Base-by-base conservation (phyloP, 2,329 filamentous ascomycete genomes). In the Boeremia exigua region DNA sequence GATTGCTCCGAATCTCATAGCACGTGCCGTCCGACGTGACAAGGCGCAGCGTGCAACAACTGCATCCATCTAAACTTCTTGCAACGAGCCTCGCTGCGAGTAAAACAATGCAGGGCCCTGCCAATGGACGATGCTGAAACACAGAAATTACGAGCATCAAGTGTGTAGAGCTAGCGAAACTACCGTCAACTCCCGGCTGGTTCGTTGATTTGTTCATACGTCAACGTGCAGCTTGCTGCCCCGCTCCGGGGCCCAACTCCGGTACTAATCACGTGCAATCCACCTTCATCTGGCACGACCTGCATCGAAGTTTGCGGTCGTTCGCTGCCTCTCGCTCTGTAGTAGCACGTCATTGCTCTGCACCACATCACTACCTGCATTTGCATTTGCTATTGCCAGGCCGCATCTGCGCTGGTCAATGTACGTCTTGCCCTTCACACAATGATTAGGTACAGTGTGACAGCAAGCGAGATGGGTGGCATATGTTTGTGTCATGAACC, bases 201-300 rank as follows among this genome's bases (percentile, higher is more conserved):
- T 46, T 53, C 42, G 19, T 28, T 60, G 49, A 48, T 29, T 57
- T 42, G 48, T 50, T 58, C 54, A 33, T 64, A 71, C 68, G 68
- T 70, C 67, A 71, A 67, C 48, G 19, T 68, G 66, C 68, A 69
- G 66, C 55, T 23, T 28, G 28, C 43, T 56, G 53, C 47, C 53
- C 47, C 53, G 36, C 47, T 34, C 30, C 27, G 30, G 36, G 5
- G 3, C 19, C 14, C 17, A n/a, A 48, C 46, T 54, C 47, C 38
- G 44, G 52, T 34, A 45, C 33, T 32, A 7, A 39, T 68, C 67
- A 69, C 67, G 67, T 69, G 67, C 58, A 43, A 15, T 7, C 28
- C 12, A 47, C 38, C 47, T 51, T 51, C 47, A 51, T 56, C 53
- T 48, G 53, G 47, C 27, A 43, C 53, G 42, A 14, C n/a, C 37